phyloP scores from a whole-genome alignment of 352 stramenopile species.

The Globisporangium spiculum region DNA sequence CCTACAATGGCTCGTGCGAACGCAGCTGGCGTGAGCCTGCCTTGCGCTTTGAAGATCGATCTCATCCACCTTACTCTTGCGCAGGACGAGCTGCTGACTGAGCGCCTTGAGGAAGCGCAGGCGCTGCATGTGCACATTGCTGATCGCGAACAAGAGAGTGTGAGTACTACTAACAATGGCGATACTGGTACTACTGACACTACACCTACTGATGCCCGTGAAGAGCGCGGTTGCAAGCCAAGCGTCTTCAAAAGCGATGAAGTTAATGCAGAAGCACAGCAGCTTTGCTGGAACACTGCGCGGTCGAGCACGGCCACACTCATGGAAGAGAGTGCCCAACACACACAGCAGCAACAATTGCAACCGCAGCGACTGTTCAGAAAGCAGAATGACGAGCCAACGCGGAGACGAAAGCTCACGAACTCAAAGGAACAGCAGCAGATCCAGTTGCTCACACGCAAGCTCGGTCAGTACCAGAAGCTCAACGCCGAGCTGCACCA shows the following conservation, averaged over 20 bases:
- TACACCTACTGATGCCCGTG: not conserved
- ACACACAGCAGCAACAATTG: not conserved
- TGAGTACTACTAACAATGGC: not conserved
- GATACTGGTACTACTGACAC: not conserved
- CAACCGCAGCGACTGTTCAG: not conserved
- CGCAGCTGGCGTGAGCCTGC: not conserved
- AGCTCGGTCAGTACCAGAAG: constrained; percentile 45
- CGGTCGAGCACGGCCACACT: not conserved
- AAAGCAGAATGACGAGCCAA: not conserved
- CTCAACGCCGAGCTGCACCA: constrained; percentile 38
- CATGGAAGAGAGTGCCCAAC: not conserved
- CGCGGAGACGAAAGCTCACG: constrained; percentile 6
- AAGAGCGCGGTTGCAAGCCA: not conserved
- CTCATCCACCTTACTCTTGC: not conserved
- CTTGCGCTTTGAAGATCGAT: not conserved
- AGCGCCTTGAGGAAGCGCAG: constrained; percentile 7
- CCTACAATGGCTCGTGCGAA: not conserved
- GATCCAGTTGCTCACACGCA: constrained; percentile 29
- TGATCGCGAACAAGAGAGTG: not conserved
- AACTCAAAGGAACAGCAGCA: constrained; percentile 14
- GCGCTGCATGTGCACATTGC: not conserved
- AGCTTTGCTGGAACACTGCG: constrained; percentile 5
- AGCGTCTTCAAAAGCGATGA: not conserved
- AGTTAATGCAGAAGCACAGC: not conserved
- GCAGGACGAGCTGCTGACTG: constrained; percentile 13